These are phyloP conservation scores for Cryptococcus sp. DNA, from an alignment of 1,284 basidiomycete species.

Conservation along the genomic window DNA sequence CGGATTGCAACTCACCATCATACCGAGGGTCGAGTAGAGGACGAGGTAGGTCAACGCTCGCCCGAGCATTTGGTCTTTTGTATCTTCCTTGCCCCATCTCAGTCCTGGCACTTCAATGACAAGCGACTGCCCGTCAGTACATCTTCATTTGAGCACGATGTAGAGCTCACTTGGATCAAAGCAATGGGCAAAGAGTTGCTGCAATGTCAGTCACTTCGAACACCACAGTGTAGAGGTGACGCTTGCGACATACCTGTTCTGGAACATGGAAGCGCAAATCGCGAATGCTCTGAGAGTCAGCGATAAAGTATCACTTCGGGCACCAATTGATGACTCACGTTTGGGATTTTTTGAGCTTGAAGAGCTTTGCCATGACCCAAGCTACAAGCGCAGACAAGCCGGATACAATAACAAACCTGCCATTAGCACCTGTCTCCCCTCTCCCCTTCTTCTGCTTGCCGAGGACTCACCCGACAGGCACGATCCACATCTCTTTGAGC, in stretches of 20 bases:
- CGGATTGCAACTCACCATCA: conserved; percentile 61
- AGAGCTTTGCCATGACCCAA: conserved; percentile 42
- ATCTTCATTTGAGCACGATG: background rate
- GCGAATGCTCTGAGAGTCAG: conserved; percentile 62
- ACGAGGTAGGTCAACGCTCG: conserved; percentile 88
- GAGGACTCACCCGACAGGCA: conserved; percentile 72
- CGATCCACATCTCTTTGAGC: conserved; percentile 82
- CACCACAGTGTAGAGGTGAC: background rate
- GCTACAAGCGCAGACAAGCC: conserved; percentile 53
- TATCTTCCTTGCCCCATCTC: conserved; percentile 75
- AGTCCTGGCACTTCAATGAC: conserved; percentile 77
- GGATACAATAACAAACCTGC: conserved; percentile 63
- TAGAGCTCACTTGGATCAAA: conserved; percentile 48
- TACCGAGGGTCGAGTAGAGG: conserved; percentile 85
- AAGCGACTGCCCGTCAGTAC: conserved; percentile 62
- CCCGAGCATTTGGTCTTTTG: conserved; percentile 79
- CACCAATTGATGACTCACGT: conserved; percentile 28
- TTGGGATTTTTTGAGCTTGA: conserved; percentile 46
- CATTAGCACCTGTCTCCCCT: background rate
- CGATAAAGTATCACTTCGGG: background rate
- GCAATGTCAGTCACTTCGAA: conserved; percentile 25
- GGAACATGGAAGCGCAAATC: conserved; percentile 61
- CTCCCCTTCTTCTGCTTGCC: background rate
- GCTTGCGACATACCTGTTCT: conserved; percentile 43
- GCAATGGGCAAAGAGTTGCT: conserved; percentile 92